A percentile compares a stretch with the other conserved stretches of the same genome.
Conservation (phyloP, 2,329 filamentous ascomycete species). For the Teratosphaeria gauchensis region DNA sequence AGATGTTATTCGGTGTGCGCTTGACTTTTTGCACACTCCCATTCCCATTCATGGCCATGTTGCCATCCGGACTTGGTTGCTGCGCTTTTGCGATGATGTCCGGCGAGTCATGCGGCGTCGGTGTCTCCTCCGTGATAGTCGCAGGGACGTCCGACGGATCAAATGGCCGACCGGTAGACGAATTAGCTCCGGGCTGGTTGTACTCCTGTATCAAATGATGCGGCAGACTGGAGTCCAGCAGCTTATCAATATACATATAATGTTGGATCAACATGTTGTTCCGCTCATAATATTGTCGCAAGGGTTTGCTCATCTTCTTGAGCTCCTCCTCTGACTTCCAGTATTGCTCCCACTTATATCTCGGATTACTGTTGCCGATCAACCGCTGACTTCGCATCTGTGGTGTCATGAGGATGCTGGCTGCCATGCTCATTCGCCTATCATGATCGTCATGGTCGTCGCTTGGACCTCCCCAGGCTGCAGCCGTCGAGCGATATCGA, state of each 20-base stretch:
- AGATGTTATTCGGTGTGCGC: constrained; percentile 77
- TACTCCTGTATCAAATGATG: constrained; percentile 90
- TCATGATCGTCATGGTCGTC: constrained; percentile 22
- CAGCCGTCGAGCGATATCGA: constrained; percentile 2
- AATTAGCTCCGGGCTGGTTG: constrained; percentile 45
- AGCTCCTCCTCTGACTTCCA: constrained; percentile 74
- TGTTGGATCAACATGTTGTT: constrained; percentile 83
- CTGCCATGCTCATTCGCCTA: constrained; percentile 33
- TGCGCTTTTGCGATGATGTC: constrained; percentile 2
- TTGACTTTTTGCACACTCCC: constrained; percentile 45
- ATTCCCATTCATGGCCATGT: constrained; percentile 3
- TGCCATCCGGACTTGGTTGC: background rate
- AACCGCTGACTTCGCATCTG: constrained; percentile 75
- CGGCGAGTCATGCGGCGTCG: constrained; percentile 21
- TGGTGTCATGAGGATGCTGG: constrained; percentile 41
- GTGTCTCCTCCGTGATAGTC: constrained; percentile 63
- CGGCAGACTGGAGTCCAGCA: constrained; percentile 86
- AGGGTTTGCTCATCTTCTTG: constrained; percentile 57
- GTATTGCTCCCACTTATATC: constrained; percentile 78
- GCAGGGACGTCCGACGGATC: constrained; percentile 48
- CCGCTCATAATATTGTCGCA: constrained; percentile 79
- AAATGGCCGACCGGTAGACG: background rate
- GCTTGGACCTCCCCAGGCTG: constrained; percentile 14
- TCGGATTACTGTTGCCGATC: constrained; percentile 78
- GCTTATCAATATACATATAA: constrained; percentile 84